Percentiles rank a stretch among this genome's conserved stretches.
These are phyloP conservation scores for Samsoniella hepiali DNA, from an alignment of 2,329 filamentous ascomycete genomes.

Conservation along the genomic window DNA sequence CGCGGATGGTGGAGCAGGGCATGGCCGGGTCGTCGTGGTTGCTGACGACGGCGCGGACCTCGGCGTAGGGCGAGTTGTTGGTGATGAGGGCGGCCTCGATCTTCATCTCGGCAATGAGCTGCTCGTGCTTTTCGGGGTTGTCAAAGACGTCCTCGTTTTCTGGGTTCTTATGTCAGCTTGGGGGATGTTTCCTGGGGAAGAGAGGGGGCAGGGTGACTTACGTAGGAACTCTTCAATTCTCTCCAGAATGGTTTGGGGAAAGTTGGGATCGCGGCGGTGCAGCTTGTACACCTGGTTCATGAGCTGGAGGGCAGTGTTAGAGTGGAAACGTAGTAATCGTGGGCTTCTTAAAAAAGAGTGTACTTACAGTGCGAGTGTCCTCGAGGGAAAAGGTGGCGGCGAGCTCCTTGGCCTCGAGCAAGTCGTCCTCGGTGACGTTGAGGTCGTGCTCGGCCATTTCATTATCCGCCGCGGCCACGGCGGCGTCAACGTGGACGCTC, in stretches of 20 bases:
- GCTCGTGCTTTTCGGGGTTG: slow-evolving; percentile 38
- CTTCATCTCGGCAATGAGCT: slow-evolving; percentile 31
- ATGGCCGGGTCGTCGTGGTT: slow-evolving; percentile 35
- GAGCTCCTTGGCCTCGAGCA: slow-evolving; percentile 31
- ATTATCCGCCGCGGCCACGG: slow-evolving; percentile 4
- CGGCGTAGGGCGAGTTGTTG: slow-evolving; percentile 32
- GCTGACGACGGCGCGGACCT: slow-evolving; percentile 38
- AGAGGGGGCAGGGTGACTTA: background rate
- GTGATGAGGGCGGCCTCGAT: slow-evolving; percentile 31
- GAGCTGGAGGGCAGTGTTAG: slow-evolving; percentile 18
- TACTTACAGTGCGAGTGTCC: slow-evolving; percentile 24
- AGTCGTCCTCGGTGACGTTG: slow-evolving; percentile 33
- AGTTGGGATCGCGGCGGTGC: slow-evolving; percentile 29
- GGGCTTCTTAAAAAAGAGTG: background rate
- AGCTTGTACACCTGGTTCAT: slow-evolving; percentile 27
- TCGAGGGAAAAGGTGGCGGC: slow-evolving; percentile 29
- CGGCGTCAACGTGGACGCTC: background rate
- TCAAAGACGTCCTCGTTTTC: slow-evolving; percentile 31
- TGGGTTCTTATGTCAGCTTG: background rate
- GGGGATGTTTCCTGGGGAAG: too few species aligned
- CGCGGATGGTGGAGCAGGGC: slow-evolving; percentile 35
- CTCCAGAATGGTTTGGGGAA: slow-evolving; percentile 25
- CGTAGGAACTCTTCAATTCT: slow-evolving; percentile 27
- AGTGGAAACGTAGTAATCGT: background rate
- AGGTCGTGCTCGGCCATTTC: slow-evolving; percentile 22